phyloP scores from a whole-genome alignment of 1,139 yeast species.

The Saccharomyces hybrid region DNA sequence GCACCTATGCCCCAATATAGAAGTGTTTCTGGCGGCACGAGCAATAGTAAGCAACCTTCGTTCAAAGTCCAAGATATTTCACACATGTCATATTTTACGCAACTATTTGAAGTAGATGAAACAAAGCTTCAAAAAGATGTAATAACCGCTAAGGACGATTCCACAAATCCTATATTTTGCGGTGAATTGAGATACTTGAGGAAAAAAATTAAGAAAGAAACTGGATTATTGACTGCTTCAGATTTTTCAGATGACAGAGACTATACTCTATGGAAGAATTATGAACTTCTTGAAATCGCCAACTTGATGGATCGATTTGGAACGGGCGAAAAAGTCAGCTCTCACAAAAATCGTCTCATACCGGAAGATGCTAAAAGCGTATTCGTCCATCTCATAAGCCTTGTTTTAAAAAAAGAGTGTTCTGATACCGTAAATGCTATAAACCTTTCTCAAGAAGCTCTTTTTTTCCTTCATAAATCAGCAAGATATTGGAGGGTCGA shows the following conservation, averaged over 20 bases:
- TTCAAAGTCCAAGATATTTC: slow-evolving; percentile 47
- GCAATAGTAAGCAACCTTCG: slow-evolving; percentile 35
- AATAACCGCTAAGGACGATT: slow-evolving; percentile 34
- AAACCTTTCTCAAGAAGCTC: slow-evolving; percentile 36
- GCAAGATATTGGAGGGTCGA: slow-evolving; percentile 56
- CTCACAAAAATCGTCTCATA: slow-evolving; percentile 36
- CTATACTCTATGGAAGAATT: slow-evolving; percentile 48
- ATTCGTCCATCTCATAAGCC: slow-evolving; percentile 31
- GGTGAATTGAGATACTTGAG: slow-evolving; percentile 31
- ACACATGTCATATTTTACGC: slow-evolving; percentile 35
- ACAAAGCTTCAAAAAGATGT: slow-evolving; percentile 46
- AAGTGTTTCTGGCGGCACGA: slow-evolving; percentile 5
- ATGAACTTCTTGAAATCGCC: slow-evolving; percentile 38
- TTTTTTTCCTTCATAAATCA: slow-evolving; percentile 40
- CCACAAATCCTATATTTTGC: slow-evolving; percentile 35
- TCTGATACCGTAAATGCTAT: slow-evolving; percentile 24
- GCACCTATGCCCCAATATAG: not conserved
- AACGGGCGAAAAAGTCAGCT: slow-evolving; percentile 31
- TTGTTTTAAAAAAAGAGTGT: slow-evolving; percentile 32
- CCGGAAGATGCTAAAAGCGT: slow-evolving; percentile 38
- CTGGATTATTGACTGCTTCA: slow-evolving; percentile 37
- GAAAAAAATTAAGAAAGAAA: slow-evolving; percentile 36
- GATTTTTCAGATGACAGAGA: slow-evolving; percentile 39
- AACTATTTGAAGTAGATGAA: slow-evolving; percentile 39
- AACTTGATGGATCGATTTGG: slow-evolving; percentile 38